Base-by-base conservation (phyloP, 2,329 filamentous ascomycete species). In the Xylariaceae sp. region DNA sequence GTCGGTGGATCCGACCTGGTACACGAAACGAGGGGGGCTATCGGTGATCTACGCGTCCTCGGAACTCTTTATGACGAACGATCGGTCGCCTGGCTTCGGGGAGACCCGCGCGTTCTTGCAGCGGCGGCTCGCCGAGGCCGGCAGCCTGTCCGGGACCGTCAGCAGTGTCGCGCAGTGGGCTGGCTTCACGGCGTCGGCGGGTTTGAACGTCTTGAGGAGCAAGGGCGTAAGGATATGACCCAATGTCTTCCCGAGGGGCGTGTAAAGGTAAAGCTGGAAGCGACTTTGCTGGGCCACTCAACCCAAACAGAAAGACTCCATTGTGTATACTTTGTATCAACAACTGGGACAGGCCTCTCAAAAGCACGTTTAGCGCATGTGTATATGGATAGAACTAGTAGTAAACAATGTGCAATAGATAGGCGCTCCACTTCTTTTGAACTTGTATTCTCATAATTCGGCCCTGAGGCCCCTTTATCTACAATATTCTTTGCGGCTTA, bases 61-160 rank as follows among this genome's bases (percentile, higher is more conserved):
- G 50, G 94, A 99, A 74, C 77, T 97, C 4, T 96, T 92, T 74
- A 97, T 97, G 92, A 97, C 92, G 18, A 92, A 88, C 54, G 94
- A 97, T 72, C 80, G 77, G 55, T 92, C 87, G 3, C 75, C 81
- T 0, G 84, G 83, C n/a, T 94, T 89, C 65, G 70, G 68, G 8
- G 89, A 92, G 58, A 97, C 94, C 3, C 86, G 86, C 60, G 80
- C 83, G 8, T 99, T 97, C 70, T 75, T 97, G 47, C 82, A 87
- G 50, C 81, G 91, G 36, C 81, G 93, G 57, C 74, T 96, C 50
- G 79, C 84, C 54, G 92, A 95, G 74, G 77, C 83, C 26, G 79
- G 82, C 62, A 81, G 76, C 3, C 61, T 92, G 3, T 86, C 87
- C 3, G 78, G 80, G 18, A 80, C 85, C 9, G 66, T 90, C 18